These are phyloP conservation scores for Vachellia collinsii DNA, from an alignment of 306 rosid species.

Conservation along the genomic window DNA sequence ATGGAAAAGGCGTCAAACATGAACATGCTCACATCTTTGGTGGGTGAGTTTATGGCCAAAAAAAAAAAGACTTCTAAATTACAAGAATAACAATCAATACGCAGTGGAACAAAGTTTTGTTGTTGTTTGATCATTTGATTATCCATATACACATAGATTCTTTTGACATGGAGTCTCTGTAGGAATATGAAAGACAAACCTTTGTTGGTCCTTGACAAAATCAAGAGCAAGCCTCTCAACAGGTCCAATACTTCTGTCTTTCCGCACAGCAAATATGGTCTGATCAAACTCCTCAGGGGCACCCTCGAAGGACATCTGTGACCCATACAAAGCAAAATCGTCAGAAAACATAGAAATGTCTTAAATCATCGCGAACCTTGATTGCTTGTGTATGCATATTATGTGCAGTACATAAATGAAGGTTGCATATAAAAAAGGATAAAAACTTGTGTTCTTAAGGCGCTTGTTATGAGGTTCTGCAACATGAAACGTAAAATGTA, in stretches of 20 bases:
- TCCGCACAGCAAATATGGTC: constrained; percentile 69
- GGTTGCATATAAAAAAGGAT: not conserved
- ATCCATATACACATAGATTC: not conserved
- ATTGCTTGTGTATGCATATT: not conserved
- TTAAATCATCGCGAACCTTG: constrained; percentile 21
- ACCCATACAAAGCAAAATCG: constrained; percentile 30
- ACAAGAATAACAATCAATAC: not conserved
- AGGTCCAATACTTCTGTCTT: constrained; percentile 59
- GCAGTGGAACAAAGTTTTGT: no score
- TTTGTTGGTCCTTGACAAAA: constrained; percentile 76
- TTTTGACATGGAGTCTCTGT: constrained; percentile 4
- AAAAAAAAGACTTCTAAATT: not conserved
- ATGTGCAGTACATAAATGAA: constrained; percentile 10
- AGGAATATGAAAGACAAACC: constrained; percentile 50
- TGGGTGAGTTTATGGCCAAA: not conserved
- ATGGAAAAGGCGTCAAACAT: not conserved
- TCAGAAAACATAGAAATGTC: constrained; percentile 33
- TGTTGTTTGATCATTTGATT: no score
- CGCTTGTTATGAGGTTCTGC: not conserved
- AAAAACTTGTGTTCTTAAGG: not conserved
- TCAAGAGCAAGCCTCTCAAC: constrained; percentile 70
- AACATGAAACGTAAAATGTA: not conserved
- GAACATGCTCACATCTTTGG: not conserved
- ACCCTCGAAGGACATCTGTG: constrained; percentile 78
- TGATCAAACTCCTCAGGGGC: constrained; percentile 98